Evolutionary conservation across 495 filamentous ascomycete species (phyloP), one percentile per base, ranked within the genome.

Genomic region (Poronia punctata): DNA sequence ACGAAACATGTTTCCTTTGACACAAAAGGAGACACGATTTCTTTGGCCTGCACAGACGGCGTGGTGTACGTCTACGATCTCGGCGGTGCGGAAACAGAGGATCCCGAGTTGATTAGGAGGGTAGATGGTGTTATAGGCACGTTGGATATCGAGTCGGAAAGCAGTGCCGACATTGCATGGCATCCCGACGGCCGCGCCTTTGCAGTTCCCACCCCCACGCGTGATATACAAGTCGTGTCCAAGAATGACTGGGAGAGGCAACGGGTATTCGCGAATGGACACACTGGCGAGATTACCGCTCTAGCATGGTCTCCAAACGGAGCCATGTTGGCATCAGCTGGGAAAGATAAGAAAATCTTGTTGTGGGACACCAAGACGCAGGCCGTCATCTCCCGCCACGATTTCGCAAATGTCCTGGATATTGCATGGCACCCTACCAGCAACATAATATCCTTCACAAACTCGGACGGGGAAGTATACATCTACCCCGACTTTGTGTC

Each of bases 141-240:
- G 29, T 60, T 92, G 0, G 88, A 97, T 37, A 74, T 78, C 1
- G 86, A 90, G 30, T 76, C 78, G 7, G 86, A 95, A 43, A 71
- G 76, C 3, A 90, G 80, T 48, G 80, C 86, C 7, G 76, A 76
- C 55, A 77, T 81, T 17, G 74, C 80, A 2, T 98, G 92, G 92
- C 90, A 96, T 65, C 93, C 93, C 0, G 93, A 97, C 54, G 90
- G 93, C 5, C 78, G 86, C 29, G 87, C 88, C 4, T 95, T 98
- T 62, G 87, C 86, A 7, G 79, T 81, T 0, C 79, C 88, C 0
- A 95, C 93, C 10, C 72, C 82, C 1, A 90, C 86, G 1, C 68
- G 82, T 55, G 88, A 96, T 48, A 81, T 97, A 15, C 81, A 90
- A 43, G 78, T 96, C 11, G 72, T 95, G 30, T 94, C 89, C 16